These are phyloP conservation scores for Stemphylium beticola DNA, from an alignment of 2,329 filamentous ascomycete genomes.

Conservation along the genomic window DNA sequence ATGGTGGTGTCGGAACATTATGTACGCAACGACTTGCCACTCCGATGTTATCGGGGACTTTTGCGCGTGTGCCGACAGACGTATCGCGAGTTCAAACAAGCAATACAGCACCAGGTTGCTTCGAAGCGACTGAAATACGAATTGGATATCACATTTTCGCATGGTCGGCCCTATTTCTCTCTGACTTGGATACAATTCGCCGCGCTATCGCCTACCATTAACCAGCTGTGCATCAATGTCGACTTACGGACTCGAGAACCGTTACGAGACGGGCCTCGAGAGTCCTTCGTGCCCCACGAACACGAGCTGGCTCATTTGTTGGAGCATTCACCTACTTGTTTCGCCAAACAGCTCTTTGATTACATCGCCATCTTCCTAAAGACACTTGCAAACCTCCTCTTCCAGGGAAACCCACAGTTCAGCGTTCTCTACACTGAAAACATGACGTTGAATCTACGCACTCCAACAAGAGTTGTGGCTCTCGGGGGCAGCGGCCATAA, in stretches of 20 bases:
- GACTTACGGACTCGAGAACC: constrained; percentile 39
- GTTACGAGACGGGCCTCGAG: constrained; percentile 16
- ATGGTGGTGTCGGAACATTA: constrained; percentile 38
- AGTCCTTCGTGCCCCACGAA: constrained; percentile 28
- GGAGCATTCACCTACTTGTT: constrained; percentile 33
- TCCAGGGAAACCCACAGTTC: constrained; percentile 25
- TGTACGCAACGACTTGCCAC: constrained; percentile 36
- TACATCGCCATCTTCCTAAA: constrained; percentile 42
- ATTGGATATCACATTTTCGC: constrained; percentile 37
- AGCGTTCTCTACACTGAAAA: constrained; percentile 34
- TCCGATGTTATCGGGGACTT: constrained; percentile 37
- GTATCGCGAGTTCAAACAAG: constrained; percentile 34
- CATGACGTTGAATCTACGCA: constrained; percentile 38
- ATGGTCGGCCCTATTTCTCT: constrained; percentile 43
- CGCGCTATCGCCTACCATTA: constrained; percentile 36
- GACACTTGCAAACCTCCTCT: constrained; percentile 33
- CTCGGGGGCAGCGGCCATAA: constrained; percentile 18
- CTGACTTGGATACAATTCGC: constrained; percentile 38
- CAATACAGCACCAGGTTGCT: constrained; percentile 35
- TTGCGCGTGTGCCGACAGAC: constrained; percentile 32
- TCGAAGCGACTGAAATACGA: constrained; percentile 35
- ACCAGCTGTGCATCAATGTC: constrained; percentile 38
- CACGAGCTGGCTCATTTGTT: constrained; percentile 34
- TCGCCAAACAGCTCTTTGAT: constrained; percentile 39
- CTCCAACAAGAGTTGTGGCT: constrained; percentile 29